Base-by-base conservation (phyloP, 2,329 filamentous ascomycete genomes). In the Domatiomyces catenatus region DNA sequence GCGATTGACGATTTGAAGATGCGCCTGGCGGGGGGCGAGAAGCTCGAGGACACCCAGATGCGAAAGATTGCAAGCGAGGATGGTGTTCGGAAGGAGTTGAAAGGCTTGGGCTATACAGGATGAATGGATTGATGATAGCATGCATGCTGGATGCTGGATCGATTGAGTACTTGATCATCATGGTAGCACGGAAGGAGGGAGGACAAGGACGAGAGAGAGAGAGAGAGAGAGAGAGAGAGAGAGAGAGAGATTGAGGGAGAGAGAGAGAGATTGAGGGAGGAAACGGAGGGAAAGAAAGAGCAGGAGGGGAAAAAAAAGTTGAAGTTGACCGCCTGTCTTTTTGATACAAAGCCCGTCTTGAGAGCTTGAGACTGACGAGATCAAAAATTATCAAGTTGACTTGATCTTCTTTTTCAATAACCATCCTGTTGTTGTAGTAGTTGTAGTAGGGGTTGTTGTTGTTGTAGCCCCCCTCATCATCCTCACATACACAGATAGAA, bases 1-100 rank as follows among this genome's bases (percentile, higher is more conserved):
- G 92, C 92, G 8, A 98, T 98, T 63, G 92, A 98, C 64, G 92
- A 98, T 66, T 72, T 98, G 54, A 94, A 96, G 74, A 95, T 96
- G 89, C 81, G 92, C 51, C 81, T 89, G 58, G 92, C 90, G 2
- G 83, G 84, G 32, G 90, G 90, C 4, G 92, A 98, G 75, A 96
- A 95, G 75, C 72, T 98, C 54, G 92, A 98, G 71, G 90, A 95
- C 63, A 98, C 92, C 28, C 92, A 98, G 71, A 81, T 98, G 69
- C 93, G 94, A 76, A 98, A 98, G 77, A 98, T 98, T 61, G 78
- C 80, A 50, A 96, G 88, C 19, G 94, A 96, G 72, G 73, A 81
- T 47, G 70, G 77, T 15, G 90, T 98, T 52, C 75, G 89, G 55
- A 86, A 84, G 69, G 92, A 98, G 70, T 71, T 98, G 53, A 77